Base-by-base conservation (phyloP, 1,284 basidiomycete genomes). In the Peniophora sp. region DNA sequence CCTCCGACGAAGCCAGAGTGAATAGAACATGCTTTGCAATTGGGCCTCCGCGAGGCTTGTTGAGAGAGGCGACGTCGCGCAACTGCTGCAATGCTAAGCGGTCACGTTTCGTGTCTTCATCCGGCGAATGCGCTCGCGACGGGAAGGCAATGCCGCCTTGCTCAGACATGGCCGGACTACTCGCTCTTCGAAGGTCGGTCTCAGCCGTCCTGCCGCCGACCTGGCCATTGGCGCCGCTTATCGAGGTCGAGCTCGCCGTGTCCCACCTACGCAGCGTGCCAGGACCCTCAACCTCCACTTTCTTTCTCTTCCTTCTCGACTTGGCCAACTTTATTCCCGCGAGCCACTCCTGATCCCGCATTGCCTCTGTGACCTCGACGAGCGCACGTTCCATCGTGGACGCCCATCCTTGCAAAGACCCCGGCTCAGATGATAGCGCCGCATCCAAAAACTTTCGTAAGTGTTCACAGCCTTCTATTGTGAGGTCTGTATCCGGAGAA, bases 311-410 rank as follows among this genome's bases (percentile, higher is more conserved):
- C 48, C 49, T 51, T 3, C 20, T 17, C n/a, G 11, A 44, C 49
- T 47, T 55, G 41, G 53, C 47, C 11, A 41, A 46, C 37, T 55
- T 55, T 8, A 64, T 50, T 2, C 60, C 62, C 1, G 53, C 42
- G 15, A 78, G 55, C 73, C 75, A 76, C 9, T 64, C 62, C 8
- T 65, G 68, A 3, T 59, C 52, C 22, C 52, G 55, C 3, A 75
- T 58, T 39, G 62, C 59, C 5, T 60, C 57, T 10, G 68, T 64
- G 1, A 79, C 58, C 20, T 66, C 66, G 50, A 70, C 68, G 39
- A 78, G 56, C 17, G 63, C 61, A 47, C 49, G 51, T 53, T 54
- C 57, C 51, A 51, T 52, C 10, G 52, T 45, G 15, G 54, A 45
- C 14, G 61, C 60, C 73, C 76, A 79, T 2, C 60, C 60, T 34